A percentile compares a stretch with the other conserved stretches of the same genome.
These are phyloP conservation scores for Setomelanomma holmii DNA, from an alignment of 2,329 filamentous ascomycete species.

Conservation along the genomic window DNA sequence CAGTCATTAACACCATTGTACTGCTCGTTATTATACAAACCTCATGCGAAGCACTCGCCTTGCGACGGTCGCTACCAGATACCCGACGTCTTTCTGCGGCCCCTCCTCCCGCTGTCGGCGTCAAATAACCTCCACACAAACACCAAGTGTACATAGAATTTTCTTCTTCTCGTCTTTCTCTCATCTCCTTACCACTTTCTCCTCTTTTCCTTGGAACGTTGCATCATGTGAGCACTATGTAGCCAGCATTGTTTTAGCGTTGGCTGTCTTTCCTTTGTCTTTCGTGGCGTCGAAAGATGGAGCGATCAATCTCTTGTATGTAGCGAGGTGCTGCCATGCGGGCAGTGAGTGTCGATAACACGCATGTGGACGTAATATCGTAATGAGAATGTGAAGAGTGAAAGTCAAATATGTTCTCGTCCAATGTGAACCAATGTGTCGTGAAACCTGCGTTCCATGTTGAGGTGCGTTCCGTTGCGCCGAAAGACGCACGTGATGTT, in stretches of 20 bases:
- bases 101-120: constrained; percentile 4
- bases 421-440: not conserved
- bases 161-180: constrained; percentile 9
- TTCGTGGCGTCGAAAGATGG: not conserved
- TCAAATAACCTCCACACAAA: constrained; percentile 7
- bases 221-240: not conserved
- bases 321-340: not conserved
- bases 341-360: constrained; percentile 5
- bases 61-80: constrained; percentile 45
- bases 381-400: constrained; percentile 5
- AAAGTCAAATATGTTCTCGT: not conserved
- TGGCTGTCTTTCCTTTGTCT: not conserved
- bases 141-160: constrained; percentile 7
- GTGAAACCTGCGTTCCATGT: too few species aligned
- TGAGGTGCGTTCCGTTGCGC: too few species aligned
- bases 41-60: constrained; percentile 27
- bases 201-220: constrained; percentile 9
- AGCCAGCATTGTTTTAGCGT: not conserved
- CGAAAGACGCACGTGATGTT: too few species aligned
- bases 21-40: constrained; percentile 10
- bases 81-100: constrained; percentile 37
- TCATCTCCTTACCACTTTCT: constrained; percentile 4
- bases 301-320: not conserved
- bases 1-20: constrained; percentile 8
- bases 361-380: constrained; percentile 11